These are phyloP conservation scores for Paxillus ammoniavirescens DNA, from an alignment of 768 basidiomycete species.

Conservation along the genomic window DNA sequence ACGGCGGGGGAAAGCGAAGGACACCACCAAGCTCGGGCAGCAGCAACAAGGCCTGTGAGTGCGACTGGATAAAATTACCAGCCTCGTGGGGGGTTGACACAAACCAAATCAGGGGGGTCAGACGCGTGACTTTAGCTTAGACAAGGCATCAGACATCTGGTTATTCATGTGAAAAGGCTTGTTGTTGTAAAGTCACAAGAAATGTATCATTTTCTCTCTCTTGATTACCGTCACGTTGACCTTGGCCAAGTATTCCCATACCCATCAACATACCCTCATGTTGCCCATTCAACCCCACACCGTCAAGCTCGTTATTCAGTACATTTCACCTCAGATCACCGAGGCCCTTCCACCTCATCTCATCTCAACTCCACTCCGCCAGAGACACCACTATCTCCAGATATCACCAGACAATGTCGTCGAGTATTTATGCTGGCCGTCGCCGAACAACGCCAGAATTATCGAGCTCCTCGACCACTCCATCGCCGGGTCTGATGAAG, in stretches of 20 bases:
- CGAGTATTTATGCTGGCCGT: constrained; percentile 71
- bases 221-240: neutral
- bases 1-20: neutral
- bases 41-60: neutral
- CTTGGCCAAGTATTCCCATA: neutral
- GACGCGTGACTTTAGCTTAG: neutral
- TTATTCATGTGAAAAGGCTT: no score
- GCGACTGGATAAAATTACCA: neutral
- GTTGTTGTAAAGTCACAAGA: neutral
- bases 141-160: neutral
- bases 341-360: constrained; percentile 59
- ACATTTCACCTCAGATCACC: constrained; percentile 51
- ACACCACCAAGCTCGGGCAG: neutral
- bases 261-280: constrained; percentile 26
- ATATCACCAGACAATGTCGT: constrained; percentile 48
- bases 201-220: neutral
- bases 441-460: constrained; percentile 32
- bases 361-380: constrained; percentile 54
- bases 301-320: constrained; percentile 51
- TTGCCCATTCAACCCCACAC: constrained; percentile 33
- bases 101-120: constrained; percentile 8
- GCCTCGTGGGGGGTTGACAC: neutral
- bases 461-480: constrained; percentile 46
- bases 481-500: constrained; percentile 23
- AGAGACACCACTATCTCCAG: constrained; percentile 64